Evolutionary conservation across 352 stramenopile genomes (phyloP).

Genomic region (Globisporangium lucens): DNA sequence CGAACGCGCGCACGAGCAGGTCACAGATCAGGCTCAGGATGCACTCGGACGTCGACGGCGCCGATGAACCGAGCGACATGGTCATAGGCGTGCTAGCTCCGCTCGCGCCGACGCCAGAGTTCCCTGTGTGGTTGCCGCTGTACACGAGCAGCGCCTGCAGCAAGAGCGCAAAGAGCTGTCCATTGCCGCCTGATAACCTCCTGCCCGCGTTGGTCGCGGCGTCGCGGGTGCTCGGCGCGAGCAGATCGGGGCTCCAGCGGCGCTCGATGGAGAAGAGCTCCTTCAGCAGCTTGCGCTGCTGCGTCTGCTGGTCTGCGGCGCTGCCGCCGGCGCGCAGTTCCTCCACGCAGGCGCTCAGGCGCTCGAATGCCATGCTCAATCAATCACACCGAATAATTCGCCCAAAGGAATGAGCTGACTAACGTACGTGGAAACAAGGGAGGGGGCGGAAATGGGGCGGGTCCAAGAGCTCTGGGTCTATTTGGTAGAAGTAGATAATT

Average conservation of each 20-base stretch:
- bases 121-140: slow-evolving; percentile 43
- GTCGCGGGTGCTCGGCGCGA: slow-evolving; percentile 12
- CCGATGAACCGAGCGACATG: slow-evolving; percentile 51
- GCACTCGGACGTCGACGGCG: slow-evolving; percentile 56
- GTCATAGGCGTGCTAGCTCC: slow-evolving; percentile 33
- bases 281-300: slow-evolving; percentile 40
- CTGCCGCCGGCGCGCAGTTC: slow-evolving; percentile 35
- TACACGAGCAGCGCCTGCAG: slow-evolving; percentile 67
- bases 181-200: slow-evolving; percentile 29
- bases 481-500: not conserved
- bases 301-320: slow-evolving; percentile 26
- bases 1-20: slow-evolving; percentile 66
- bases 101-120: slow-evolving; percentile 18
- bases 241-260: slow-evolving; percentile 46
- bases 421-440: not conserved
- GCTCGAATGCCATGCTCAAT: slow-evolving; percentile 37
- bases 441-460: not conserved
- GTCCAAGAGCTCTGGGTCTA: not conserved
- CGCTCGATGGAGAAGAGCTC: slow-evolving; percentile 59
- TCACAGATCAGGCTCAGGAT: slow-evolving; percentile 70
- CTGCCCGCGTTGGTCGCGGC: slow-evolving; percentile 13
- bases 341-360: slow-evolving; percentile 46
- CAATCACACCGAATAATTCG: too few species aligned
- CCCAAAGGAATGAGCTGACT: not conserved
- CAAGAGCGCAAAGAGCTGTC: slow-evolving; percentile 59